These are phyloP conservation scores for Acephala macrosclerotiorum DNA, from an alignment of 2,329 filamentous ascomycete genomes.

Conservation along the genomic window DNA sequence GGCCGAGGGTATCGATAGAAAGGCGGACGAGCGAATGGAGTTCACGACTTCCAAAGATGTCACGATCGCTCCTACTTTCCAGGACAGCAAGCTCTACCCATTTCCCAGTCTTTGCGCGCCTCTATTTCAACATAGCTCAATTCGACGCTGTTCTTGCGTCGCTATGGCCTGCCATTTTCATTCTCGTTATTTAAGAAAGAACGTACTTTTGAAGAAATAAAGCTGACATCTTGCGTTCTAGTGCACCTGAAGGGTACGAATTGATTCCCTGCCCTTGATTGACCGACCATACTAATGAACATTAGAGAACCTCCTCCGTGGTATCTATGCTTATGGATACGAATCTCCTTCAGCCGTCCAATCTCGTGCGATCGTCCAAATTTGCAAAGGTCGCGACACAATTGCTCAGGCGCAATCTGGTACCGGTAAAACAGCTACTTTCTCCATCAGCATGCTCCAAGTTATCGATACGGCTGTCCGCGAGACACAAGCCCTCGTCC, in stretches of 20 bases:
- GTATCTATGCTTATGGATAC: conserved; percentile 98
- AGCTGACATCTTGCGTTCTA: conserved; percentile 14
- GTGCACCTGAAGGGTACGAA: conserved; percentile 82
- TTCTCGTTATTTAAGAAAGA: neutral
- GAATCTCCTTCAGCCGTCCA: conserved; percentile 98
- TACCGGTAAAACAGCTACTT: conserved; percentile 96
- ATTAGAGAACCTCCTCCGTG: conserved; percentile 70
- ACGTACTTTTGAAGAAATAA: neutral
- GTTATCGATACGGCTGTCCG: conserved; percentile 93
- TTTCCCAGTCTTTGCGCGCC: neutral
- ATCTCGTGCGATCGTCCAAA: conserved; percentile 96
- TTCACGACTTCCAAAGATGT: conserved; percentile 99
- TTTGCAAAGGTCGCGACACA: conserved; percentile 98
- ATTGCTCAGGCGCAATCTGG: conserved; percentile 98
- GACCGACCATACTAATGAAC: neutral
- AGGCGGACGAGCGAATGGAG: conserved; percentile 95
- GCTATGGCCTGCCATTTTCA: neutral
- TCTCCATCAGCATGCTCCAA: conserved; percentile 95
- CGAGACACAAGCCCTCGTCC: conserved; percentile 92
- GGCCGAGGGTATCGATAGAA: conserved; percentile 91
- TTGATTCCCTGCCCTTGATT: neutral
- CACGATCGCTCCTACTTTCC: conserved; percentile 90
- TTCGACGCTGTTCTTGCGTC: neutral
- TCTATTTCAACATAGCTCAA: neutral
- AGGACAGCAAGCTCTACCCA: conserved; percentile 62